Percentiles rank a stretch among this genome's conserved stretches.
These are phyloP conservation scores for Trypethelium eluteriae DNA, from an alignment of 495 filamentous ascomycete genomes.

Conservation along the genomic window DNA sequence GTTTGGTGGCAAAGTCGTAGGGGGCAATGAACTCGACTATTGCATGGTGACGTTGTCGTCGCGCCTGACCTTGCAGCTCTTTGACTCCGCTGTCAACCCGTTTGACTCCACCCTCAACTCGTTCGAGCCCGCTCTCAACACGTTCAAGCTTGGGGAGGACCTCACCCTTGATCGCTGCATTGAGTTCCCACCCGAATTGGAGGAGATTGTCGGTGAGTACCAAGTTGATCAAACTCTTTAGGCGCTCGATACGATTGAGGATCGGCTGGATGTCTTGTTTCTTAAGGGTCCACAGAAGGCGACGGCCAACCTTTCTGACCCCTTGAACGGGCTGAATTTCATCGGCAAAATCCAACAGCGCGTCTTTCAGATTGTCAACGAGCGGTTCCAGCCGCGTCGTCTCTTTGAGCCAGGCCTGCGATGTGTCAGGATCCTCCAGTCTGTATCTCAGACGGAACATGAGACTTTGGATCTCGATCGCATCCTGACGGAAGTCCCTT, in stretches of 20 bases:
- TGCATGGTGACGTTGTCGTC: background rate
- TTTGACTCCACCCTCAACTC: background rate
- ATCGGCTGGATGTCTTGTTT: background rate
- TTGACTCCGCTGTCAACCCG: background rate
- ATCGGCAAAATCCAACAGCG: background rate
- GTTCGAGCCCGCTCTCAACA: background rate
- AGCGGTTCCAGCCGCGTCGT: background rate
- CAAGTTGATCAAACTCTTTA: background rate
- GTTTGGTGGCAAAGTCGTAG: constrained; percentile 1
- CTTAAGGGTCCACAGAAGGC: background rate
- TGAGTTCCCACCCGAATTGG: background rate
- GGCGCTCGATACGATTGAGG: constrained; percentile 1
- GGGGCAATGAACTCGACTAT: constrained; percentile 7
- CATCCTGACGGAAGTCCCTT: constrained; percentile 8
- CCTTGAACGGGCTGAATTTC: background rate
- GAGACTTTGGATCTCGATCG: constrained; percentile 1
- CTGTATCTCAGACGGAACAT: background rate
- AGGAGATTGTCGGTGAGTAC: background rate
- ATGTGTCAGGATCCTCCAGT: background rate
- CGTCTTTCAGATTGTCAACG: background rate
- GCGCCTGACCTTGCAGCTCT: background rate
- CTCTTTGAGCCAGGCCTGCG: background rate
- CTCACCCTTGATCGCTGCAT: background rate
- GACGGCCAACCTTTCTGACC: background rate
- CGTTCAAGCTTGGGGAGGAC: background rate